Conservation (phyloP, 768 basidiomycete species). For the Hirschioporus abietinus region DNA sequence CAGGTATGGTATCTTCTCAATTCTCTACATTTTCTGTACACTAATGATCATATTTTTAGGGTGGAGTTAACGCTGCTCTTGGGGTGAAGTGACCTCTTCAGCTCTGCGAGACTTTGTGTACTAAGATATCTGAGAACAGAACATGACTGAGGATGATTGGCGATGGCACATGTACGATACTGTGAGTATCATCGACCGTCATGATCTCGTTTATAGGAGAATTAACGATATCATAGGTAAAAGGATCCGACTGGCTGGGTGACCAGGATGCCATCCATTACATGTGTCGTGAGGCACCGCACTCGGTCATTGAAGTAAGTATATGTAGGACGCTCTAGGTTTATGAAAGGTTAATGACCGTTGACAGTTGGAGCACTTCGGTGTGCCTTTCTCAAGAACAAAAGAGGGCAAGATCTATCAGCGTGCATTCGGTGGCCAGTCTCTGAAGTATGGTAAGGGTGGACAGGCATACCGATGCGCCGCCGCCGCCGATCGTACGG, state of each 20-base stretch:
- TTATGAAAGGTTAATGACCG: slow-evolving; percentile 5
- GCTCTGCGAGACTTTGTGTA: background rate
- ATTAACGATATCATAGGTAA: slow-evolving; percentile 57
- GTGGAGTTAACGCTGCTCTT: slow-evolving; percentile 97
- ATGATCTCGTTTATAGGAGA: slow-evolving; percentile 7
- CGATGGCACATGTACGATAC: slow-evolving; percentile 99
- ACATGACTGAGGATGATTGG: slow-evolving; percentile 99
- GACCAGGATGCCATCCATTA: slow-evolving; percentile 99
- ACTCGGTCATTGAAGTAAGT: slow-evolving; percentile 84
- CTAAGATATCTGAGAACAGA: slow-evolving; percentile 36
- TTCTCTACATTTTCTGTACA: slow-evolving; percentile 9
- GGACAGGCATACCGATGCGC: slow-evolving; percentile 99
- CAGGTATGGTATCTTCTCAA: slow-evolving; percentile 48
- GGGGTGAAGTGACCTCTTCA: slow-evolving; percentile 47
- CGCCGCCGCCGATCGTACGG: slow-evolving; percentile 97
- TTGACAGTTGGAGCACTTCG: slow-evolving; percentile 90
- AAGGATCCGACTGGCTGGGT: slow-evolving; percentile 99
- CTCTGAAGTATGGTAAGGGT: slow-evolving; percentile 93
- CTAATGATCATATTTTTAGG: slow-evolving; percentile 41
- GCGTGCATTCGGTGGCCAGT: slow-evolving; percentile 98
- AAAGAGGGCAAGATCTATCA: slow-evolving; percentile 99
- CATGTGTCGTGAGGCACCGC: slow-evolving; percentile 97
- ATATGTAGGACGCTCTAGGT: background rate
- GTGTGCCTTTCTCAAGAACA: slow-evolving; percentile 97
- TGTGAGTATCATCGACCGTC: slow-evolving; percentile 38